Conservation (phyloP, 2,329 filamentous ascomycete genomes). For the Gliomastix tumulicola region DNA sequence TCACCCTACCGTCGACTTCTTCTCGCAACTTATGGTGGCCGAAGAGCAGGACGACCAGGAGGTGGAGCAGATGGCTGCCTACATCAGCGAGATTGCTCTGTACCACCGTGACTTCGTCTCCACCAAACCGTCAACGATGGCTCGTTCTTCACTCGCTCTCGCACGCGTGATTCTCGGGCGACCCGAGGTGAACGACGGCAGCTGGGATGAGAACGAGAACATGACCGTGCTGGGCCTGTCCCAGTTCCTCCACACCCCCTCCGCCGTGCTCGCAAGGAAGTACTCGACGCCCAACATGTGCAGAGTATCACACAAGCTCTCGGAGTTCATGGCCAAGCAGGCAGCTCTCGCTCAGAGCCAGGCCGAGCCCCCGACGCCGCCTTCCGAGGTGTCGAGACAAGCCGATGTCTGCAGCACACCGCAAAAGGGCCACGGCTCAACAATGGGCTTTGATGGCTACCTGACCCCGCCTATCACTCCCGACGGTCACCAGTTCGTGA, state of each 20-base stretch:
- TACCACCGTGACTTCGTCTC: constrained; percentile 98
- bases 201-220: constrained; percentile 71
- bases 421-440: constrained; percentile 63
- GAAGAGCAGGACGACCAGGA: constrained; percentile 76
- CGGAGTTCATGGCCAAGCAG: constrained; percentile 53
- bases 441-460: constrained; percentile 65
- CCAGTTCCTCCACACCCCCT: constrained; percentile 52
- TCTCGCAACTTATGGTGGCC: constrained; percentile 78
- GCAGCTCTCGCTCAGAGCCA: constrained; percentile 45
- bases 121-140: constrained; percentile 83
- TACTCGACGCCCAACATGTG: constrained; percentile 48
- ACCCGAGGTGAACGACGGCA: constrained; percentile 65
- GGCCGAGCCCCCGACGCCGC: constrained; percentile 52
- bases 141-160: constrained; percentile 77
- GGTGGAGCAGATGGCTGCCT: constrained; percentile 89
- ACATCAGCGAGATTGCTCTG: constrained; percentile 89
- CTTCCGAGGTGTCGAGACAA: constrained; percentile 40
- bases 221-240: constrained; percentile 55
- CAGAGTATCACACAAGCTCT: constrained; percentile 45
- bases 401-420: constrained; percentile 69
- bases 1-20: constrained; percentile 92
- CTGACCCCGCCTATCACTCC: constrained; percentile 83
- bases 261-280: constrained; percentile 50
- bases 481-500: constrained; percentile 53
- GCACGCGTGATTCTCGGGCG: constrained; percentile 80